Conservation (phyloP, 1,284 basidiomycete genomes). For the Athelia sp. region DNA sequence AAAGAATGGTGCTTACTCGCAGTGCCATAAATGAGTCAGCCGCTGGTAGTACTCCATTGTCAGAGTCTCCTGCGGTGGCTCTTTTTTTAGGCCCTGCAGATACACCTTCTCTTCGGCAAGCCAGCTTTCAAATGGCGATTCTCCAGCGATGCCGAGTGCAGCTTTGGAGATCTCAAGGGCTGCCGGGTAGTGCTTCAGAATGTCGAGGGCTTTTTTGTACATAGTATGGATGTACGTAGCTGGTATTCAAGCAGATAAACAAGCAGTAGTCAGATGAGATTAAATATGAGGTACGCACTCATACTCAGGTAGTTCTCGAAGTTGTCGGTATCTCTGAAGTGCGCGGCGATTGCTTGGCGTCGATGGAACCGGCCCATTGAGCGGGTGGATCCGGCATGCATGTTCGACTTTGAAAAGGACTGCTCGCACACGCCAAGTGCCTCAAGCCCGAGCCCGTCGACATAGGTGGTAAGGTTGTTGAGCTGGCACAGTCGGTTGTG, state of each 20-base stretch:
- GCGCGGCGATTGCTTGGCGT: constrained; percentile 10
- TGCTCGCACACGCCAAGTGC: constrained; percentile 10
- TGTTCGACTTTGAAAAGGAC: constrained; percentile 13
- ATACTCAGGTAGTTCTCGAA: constrained; percentile 12
- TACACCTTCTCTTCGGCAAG: constrained; percentile 16
- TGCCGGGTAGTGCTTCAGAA: background rate
- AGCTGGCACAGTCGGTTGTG: constrained; percentile 16
- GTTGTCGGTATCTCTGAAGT: constrained; percentile 11
- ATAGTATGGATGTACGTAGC: constrained; percentile 7
- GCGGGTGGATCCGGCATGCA: constrained; percentile 4
- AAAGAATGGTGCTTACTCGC: constrained; percentile 2
- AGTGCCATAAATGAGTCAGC: constrained; percentile 10
- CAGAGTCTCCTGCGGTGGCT: constrained; percentile 19
- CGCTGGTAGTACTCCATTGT: constrained; percentile 22
- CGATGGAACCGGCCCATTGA: constrained; percentile 12
- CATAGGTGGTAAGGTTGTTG: constrained; percentile 7
- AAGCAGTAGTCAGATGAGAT: too few species aligned
- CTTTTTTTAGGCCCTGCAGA: constrained; percentile 12
- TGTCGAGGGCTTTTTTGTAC: constrained; percentile 9
- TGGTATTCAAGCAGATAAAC: background rate
- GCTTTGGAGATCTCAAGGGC: background rate
- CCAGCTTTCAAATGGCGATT: constrained; percentile 7
- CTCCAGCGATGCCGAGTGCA: background rate
- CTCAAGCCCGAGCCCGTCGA: constrained; percentile 9
- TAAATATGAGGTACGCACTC: constrained; percentile 4